Conservation (phyloP, 2,329 filamentous ascomycete genomes). For the Penicillium italicum region DNA sequence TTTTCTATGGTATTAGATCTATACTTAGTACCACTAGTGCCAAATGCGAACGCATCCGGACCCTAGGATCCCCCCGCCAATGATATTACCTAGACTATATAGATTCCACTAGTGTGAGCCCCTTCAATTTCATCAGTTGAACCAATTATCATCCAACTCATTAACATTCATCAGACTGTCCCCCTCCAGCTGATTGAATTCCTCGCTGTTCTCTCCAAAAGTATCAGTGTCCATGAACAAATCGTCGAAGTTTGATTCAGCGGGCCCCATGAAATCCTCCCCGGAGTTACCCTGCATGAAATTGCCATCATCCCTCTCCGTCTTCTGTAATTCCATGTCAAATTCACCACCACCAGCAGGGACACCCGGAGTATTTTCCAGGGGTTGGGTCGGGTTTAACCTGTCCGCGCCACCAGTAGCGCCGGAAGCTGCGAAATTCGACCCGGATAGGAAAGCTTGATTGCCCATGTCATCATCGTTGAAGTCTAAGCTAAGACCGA, state of each 20-base stretch:
- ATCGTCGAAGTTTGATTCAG: conserved; percentile 46
- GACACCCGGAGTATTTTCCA: conserved; percentile 22
- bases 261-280: conserved; percentile 38
- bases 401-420: conserved; percentile 15
- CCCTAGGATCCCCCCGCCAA: conserved; percentile 1
- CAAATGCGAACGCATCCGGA: conserved; percentile 12
- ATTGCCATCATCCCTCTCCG: conserved; percentile 13
- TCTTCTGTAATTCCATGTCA: conserved; percentile 36
- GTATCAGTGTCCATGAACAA: conserved; percentile 43
- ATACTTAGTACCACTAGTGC: conserved; percentile 8
- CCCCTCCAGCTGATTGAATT: conserved; percentile 36
- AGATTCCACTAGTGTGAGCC: background rate
- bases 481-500: conserved; percentile 41
- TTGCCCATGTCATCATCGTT: conserved; percentile 39
- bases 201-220: conserved; percentile 32
- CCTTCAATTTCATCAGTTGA: conserved; percentile 23
- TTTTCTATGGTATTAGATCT: background rate
- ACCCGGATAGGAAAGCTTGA: conserved; percentile 37
- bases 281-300: conserved; percentile 25
- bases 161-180: conserved; percentile 39
- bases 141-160: conserved; percentile 43
- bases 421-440: conserved; percentile 26
- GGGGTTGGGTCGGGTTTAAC: conserved; percentile 7
- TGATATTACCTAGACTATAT: background rate
- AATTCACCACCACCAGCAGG: conserved; percentile 35